Conservation (phyloP, 2,329 filamentous ascomycete genomes). For the Fusarium burgessii region DNA sequence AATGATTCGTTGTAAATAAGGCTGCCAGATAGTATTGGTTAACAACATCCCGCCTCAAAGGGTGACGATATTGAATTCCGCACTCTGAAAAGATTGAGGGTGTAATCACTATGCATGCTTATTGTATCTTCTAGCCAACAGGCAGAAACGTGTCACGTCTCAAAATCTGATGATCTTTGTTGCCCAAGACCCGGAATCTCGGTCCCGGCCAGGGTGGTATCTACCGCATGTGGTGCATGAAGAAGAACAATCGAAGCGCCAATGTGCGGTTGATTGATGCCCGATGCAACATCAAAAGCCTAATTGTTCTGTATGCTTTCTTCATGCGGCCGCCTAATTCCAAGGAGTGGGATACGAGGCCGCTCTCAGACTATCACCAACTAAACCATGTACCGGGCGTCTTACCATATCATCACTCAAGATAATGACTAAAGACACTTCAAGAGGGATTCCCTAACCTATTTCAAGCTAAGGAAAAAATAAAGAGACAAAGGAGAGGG, state of each 20-base stretch:
- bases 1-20: neutral
- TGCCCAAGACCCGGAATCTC: neutral
- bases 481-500: no score
- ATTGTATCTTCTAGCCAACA: neutral
- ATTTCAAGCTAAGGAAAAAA: no score
- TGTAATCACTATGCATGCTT: neutral
- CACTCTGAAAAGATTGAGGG: neutral
- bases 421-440: no score
- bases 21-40: slow-evolving; percentile 15
- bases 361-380: no score
- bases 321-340: neutral
- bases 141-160: slow-evolving; percentile 18
- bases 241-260: neutral
- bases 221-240: neutral
- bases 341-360: no score
- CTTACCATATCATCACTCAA: no score
- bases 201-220: neutral
- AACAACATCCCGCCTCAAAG: neutral
- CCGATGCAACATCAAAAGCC: neutral
- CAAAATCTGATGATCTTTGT: slow-evolving; percentile 8
- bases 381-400: no score
- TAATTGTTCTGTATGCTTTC: neutral
- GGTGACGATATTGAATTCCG: neutral
- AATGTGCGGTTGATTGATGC: neutral
- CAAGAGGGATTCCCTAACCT: no score